Base-by-base conservation (phyloP, 2,329 filamentous ascomycete genomes). In the Cercospora citrullina region DNA sequence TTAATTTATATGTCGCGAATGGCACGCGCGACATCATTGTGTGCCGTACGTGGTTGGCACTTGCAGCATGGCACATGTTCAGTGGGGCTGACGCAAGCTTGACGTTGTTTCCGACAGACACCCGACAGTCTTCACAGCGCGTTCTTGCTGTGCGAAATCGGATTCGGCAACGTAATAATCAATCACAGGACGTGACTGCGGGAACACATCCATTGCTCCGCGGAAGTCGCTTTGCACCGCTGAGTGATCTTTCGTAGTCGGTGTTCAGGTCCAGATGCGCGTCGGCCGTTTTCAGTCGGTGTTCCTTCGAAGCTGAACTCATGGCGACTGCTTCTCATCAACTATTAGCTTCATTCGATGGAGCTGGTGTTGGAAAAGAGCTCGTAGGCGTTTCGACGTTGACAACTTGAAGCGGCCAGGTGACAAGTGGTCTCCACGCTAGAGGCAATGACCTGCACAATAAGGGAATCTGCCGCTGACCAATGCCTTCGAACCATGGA, bases 401-500 rank as follows among this genome's bases (percentile, higher is more conserved):
- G 6, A 68, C 60, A 4, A 74, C 55, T 10, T 68, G 61, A 39
- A 72, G 58, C 21, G 73, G 73, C 73, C 72, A 75, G 21, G 63
- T 62, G 36, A 73, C 66, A 55, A 71, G 67, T 16, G 58, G 48
- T 12, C 51, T 42, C 72, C 73, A 75, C 7, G 57, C 55, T 16
- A 26, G 23, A 4, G 72, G 72, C 28, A 75, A 28, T 6, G 53
- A n/a, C 21, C 62, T 55, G 59, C 68, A 71, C 12, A 74, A 28
- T 9, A 65, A 59, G 7, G 72, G 72, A 1, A 75, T 63, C 28
- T 74, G 74, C 8, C 65, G 62, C 30, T 70, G 65, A 33, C 73
- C 72, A 28, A 74, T 72, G 6, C 74, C 74, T 31, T 65, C 53
- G 63, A 74, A 72, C 74, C 74, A 75, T 9, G 68, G 60, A 28